phyloP scores from a whole-genome alignment of 352 stramenopile species.

The Globisporangium nodosum region DNA sequence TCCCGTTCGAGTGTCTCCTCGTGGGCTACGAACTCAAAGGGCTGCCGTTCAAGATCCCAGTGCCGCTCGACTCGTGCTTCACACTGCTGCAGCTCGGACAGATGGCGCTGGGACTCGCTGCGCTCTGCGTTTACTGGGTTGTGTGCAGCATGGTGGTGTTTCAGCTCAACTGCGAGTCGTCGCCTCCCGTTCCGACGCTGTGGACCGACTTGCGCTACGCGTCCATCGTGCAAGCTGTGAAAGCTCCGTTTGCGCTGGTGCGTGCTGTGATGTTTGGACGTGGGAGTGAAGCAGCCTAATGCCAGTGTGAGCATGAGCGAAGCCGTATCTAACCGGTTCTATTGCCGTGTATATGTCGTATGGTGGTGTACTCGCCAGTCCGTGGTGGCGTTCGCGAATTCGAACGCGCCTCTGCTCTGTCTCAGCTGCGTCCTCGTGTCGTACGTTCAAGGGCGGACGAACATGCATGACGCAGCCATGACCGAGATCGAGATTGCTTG shows the following conservation, averaged over 20 bases:
- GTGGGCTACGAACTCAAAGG: constrained; percentile 26
- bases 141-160: constrained; percentile 19
- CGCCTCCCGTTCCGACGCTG: constrained; percentile 35
- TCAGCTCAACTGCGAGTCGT: constrained; percentile 60
- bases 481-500: too few relatives aligned
- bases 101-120: constrained; percentile 18
- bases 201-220: constrained; percentile 60
- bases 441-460: constrained; percentile 11
- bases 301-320: neutral
- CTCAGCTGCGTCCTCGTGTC: constrained; percentile 20
- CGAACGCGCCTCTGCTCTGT: constrained; percentile 29
- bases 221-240: constrained; percentile 25
- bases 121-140: constrained; percentile 26
- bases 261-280: neutral
- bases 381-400: constrained; percentile 33
- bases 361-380: constrained; percentile 12
- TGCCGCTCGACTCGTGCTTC: constrained; percentile 31
- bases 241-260: constrained; percentile 47
- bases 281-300: neutral
- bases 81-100: constrained; percentile 27
- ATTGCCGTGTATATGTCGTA: neutral
- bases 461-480: neutral
- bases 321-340: neutral
- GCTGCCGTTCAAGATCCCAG: constrained; percentile 17
- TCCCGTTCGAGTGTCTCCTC: constrained; percentile 43